Conservation (phyloP, 768 basidiomycete species). For the Dentipellis sp. region DNA sequence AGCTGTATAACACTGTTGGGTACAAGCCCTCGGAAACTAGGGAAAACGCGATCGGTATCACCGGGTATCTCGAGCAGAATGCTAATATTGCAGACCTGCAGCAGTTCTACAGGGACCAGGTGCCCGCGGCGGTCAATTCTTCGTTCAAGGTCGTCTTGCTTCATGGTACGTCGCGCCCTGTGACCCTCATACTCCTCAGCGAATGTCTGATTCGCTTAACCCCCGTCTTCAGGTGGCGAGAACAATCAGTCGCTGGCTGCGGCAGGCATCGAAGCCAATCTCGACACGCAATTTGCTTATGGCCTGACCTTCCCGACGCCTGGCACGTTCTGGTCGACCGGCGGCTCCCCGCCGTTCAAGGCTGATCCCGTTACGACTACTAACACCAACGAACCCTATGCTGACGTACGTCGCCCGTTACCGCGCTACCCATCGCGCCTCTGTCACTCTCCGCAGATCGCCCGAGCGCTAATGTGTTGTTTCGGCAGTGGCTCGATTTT, state of each 20-base stretch:
- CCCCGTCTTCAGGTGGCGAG: slow-evolving; percentile 5
- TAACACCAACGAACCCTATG: slow-evolving; percentile 12
- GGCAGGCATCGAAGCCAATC: slow-evolving; percentile 18
- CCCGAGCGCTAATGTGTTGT: neutral
- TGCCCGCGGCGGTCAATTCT: slow-evolving; percentile 26
- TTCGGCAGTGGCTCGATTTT: slow-evolving; percentile 50
- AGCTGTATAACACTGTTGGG: slow-evolving; percentile 26
- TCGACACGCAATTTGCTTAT: slow-evolving; percentile 15
- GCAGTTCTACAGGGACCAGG: slow-evolving; percentile 22
- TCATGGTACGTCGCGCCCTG: slow-evolving; percentile 30
- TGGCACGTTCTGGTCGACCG: slow-evolving; percentile 15
- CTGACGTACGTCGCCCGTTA: neutral
- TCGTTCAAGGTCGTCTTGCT: slow-evolving; percentile 46
- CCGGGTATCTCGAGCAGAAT: slow-evolving; percentile 26
- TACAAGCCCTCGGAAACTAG: slow-evolving; percentile 17
- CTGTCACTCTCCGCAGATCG: neutral
- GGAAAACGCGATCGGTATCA: slow-evolving; percentile 25
- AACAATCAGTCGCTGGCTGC: slow-evolving; percentile 9
- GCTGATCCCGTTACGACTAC: slow-evolving; percentile 2
- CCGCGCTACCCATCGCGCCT: neutral
- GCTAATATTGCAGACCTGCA: slow-evolving; percentile 24
- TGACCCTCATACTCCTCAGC: neutral
- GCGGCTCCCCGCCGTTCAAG: slow-evolving; percentile 15
- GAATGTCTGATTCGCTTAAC: neutral
- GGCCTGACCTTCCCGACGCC: slow-evolving; percentile 18